Base-by-base conservation (phyloP, 2,329 filamentous ascomycete species). In the Sclerotinia minor region DNA sequence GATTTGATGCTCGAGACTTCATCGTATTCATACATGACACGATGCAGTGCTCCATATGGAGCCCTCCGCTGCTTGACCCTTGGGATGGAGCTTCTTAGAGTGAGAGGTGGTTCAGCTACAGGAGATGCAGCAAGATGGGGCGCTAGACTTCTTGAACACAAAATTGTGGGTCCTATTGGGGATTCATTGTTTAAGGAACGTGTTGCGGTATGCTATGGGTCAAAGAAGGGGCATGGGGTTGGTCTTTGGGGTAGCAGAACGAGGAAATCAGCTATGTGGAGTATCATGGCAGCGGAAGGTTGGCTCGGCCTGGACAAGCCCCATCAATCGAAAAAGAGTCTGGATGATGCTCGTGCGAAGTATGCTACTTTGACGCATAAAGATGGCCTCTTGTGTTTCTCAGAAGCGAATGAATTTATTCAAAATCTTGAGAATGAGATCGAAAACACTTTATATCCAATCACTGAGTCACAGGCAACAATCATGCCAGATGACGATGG, bases 81-180 rank as follows among this genome's bases (percentile, higher is more conserved):
- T 0, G 87, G 89, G 0, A 82, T 95, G 35, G 96, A 99, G 77
- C 85, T 99, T 1, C 82, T 98, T 2, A 89, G 92, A 49, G 83
- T 95, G 15, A 86, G 94, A 8, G 92, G 92, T 32, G 91, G 92
- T 17, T 87, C 89, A 3, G 91, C 90, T 32, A 85, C 92, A 8
- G 95, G 97, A 76, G 92, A 95, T 75, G 93, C 94, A 9, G 92
- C 92, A 24, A 87, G 87, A 76, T 98, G 94, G 93, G 92, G 89
- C 6, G 87, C 88, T 49, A 87, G 90, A 61, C 85, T 95, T 45
- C 85, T 98, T 7, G 94, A 98, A 70, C 86, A 90, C 65, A 89
- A 87, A 58, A 84, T 97, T 26, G 81, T 92, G 0, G 92, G 92
- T 0, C 81, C 83, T 1, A 82, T 95, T 1, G 93, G 92, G 4